Evolutionary conservation across 208 protist species (phyloP), one percentile per base, ranked within the genome.

Genomic region (Leishmania guyanensis): DNA sequence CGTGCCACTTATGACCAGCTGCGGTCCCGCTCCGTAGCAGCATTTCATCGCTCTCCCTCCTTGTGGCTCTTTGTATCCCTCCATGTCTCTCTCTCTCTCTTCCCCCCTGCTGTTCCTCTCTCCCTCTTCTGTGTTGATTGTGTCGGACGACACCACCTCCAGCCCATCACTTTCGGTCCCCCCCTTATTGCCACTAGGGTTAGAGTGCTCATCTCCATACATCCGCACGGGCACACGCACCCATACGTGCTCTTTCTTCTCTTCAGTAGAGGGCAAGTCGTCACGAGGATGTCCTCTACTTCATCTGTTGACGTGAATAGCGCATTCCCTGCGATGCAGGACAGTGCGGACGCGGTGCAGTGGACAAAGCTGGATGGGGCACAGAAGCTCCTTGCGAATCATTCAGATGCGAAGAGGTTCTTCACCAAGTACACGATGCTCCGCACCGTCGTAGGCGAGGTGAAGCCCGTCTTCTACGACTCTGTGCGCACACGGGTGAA

Each of bases 381-480:
- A 48, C 53, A 79, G 74, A 79, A 80, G 75, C 73, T 82, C 43
- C 22, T 86, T 16, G 53, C 72, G 22, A 54, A 75, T 51, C 66
- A 77, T 39, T 65, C 70, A 0, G 80, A 87, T 36, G 76, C 74
- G 10, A 87, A 81, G 75, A 71, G 69, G 65, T 62, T 78, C 64
- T 87, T 87, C 65, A 79, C 70, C 71, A 77, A 79, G 71, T 80
- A 79, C 62, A 84, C 74, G 22, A 64, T 84, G 39, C 16, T 86
- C 16, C 82, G 83, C 75, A 82, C 81, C 22, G 80, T 89, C 33
- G 86, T 86, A 3, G 86, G 82, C 43, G 83, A 89, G 86, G 86
- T 84, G 58, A 75, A 75, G 70, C 82, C 86, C 0, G 79, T 89
- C 66, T 90, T 86, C 77, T 29, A 54, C 39, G 81, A 89, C 65